phyloP scores from a whole-genome alignment of 2,329 filamentous ascomycete species.

The Sphaceloma murrayae region DNA sequence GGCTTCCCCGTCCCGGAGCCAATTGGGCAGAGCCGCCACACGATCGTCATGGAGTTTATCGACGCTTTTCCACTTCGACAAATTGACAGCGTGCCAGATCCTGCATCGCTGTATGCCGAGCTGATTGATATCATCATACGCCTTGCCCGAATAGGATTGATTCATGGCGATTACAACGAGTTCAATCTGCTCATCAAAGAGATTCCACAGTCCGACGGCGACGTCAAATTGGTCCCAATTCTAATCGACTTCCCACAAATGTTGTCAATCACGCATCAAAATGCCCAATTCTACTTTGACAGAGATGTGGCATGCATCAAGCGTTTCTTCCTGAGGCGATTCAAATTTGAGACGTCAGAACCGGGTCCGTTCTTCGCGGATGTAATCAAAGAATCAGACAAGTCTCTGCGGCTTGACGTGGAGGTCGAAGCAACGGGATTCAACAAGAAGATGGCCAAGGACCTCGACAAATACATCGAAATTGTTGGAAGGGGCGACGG shows the following conservation, averaged over 20 bases:
- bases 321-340: slow-evolving; percentile 80
- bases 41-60: slow-evolving; percentile 89
- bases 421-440: slow-evolving; percentile 89
- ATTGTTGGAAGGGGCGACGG: slow-evolving; percentile 50
- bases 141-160: slow-evolving; percentile 76
- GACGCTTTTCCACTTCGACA: slow-evolving; percentile 88
- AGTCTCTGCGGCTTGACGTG: slow-evolving; percentile 68
- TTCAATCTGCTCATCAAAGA: slow-evolving; percentile 97
- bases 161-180: slow-evolving; percentile 98
- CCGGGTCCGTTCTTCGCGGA: slow-evolving; percentile 79
- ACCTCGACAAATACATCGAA: slow-evolving; percentile 83
- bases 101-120: slow-evolving; percentile 80
- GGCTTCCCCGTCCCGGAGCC: slow-evolving; percentile 86
- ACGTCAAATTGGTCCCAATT: slow-evolving; percentile 59
- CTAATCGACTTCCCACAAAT: slow-evolving; percentile 98
- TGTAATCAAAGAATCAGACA: slow-evolving; percentile 62
- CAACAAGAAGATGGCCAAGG: slow-evolving; percentile 92
- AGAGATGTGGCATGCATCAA: slow-evolving; percentile 93
- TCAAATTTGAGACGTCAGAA: slow-evolving; percentile 73
- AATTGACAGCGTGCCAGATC: slow-evolving; percentile 72
- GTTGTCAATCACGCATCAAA: slow-evolving; percentile 86
- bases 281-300: slow-evolving; percentile 96
- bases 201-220: slow-evolving; percentile 27
- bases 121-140: slow-evolving; percentile 77
- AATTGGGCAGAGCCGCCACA: slow-evolving; percentile 82